Conservation (phyloP, 73 alveolate species). For the Tetrahymena elliotti region DNA sequence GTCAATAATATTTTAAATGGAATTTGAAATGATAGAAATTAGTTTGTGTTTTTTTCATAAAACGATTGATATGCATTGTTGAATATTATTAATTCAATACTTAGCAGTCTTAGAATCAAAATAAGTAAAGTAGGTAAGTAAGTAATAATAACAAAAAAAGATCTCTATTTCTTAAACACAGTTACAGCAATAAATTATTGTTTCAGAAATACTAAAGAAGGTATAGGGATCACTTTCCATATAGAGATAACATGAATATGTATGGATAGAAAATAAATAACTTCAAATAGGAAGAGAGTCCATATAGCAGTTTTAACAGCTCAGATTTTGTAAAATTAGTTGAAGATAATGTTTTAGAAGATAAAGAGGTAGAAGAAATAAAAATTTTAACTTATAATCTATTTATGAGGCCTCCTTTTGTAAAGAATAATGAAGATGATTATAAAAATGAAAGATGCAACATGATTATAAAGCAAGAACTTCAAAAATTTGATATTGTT, state of each 20-base stretch:
- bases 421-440: constrained; percentile 66
- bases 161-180: neutral
- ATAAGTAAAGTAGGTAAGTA: too few species aligned
- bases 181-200: neutral
- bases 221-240: neutral
- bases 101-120: neutral
- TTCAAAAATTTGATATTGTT: constrained; percentile 54
- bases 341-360: neutral
- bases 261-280: neutral
- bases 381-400: constrained; percentile 72
- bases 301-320: neutral
- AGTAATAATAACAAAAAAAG: too few species aligned
- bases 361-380: neutral
- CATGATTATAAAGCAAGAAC: constrained; percentile 5
- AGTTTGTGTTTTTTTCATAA: too few species aligned
- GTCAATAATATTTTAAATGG: neutral
- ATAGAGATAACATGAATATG: neutral
- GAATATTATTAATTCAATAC: neutral
- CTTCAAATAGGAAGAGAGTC: neutral
- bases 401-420: constrained; percentile 88
- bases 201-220: too few species aligned
- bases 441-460: constrained; percentile 75
- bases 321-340: neutral
- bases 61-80: neutral
- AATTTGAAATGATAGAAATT: too few species aligned